Base-by-base conservation (phyloP, 1,284 basidiomycete genomes). In the Volvariella volvacea region DNA sequence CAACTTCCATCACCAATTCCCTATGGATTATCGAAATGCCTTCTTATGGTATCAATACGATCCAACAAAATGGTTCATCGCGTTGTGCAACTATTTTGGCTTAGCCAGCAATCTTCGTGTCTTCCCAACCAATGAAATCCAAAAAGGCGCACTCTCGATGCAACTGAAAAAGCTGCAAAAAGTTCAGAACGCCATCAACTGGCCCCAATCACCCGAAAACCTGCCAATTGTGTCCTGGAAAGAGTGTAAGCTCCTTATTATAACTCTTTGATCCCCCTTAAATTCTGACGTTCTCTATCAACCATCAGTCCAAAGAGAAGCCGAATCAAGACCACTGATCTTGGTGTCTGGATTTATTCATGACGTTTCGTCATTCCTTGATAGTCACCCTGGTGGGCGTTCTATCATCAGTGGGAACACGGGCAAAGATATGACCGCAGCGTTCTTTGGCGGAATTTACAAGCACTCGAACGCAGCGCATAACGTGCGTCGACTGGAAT, bases 1-100 rank as follows among this genome's bases (percentile, higher is more conserved):
- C 67, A 93, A 93, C 63, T 93, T 93, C 65, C 88, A 91, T 62
- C 88, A 87, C 55, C 86, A 89, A 55, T 91, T 90, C 69, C 88
- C 88, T 16, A 86, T 82, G 79, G 88, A 90, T 63, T 90, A 85
- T 67, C 74, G 87, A 39, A 89, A 89, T 59, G 76, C 74, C 14
- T 80, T 81, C 64, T 69, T 75, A 51, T 83, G 76, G 78, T 79
- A 76, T 56, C 80, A 81, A 57, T 82, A 78, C 57, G 70, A 71
- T 44, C 68, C 68, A 2, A 71, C 68, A 0, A 71, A 71, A 52
- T 71, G 89, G 88, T 92, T 94, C 71, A 94, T 95, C 60, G 78
- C 72, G 33, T 55, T 70, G 31, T 83, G 80, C 59, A 71, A 70
- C 22, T 54, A 60, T 45, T 47, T 90, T 17, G 84, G 90, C 3